Evolutionary conservation across 305 asterid species (phyloP).

Genomic region (Fraxinus xanthoxyloides): DNA sequence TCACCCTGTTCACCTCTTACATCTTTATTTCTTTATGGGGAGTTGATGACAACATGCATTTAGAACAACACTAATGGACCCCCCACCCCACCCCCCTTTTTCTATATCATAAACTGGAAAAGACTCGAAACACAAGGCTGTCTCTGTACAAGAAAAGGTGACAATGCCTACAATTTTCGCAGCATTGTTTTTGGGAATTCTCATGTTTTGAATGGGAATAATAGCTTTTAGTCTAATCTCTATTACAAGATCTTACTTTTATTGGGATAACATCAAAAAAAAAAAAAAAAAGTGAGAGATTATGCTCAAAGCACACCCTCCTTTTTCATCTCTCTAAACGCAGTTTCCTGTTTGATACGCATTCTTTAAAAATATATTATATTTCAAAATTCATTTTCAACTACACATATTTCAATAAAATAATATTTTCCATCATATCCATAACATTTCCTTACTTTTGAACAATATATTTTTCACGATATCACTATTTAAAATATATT

Average conservation of each 20-base stretch:
- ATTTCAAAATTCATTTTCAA: too few species aligned
- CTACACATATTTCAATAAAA: too few species aligned
- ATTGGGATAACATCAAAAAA: slow-evolving; percentile 31
- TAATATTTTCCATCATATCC: too few species aligned
- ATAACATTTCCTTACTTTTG: too few species aligned
- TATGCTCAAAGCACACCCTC: slow-evolving; percentile 49
- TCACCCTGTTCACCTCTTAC: background rate
- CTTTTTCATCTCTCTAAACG: slow-evolving; percentile 12
- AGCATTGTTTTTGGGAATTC: slow-evolving; percentile 26
- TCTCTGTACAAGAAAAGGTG: slow-evolving; percentile 48
- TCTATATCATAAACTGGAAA: slow-evolving; percentile 27
- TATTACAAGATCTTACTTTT: slow-evolving; percentile 8
- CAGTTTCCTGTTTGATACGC: too few species aligned
- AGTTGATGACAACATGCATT: slow-evolving; percentile 35
- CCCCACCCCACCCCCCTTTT: background rate
- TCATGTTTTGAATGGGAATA: too few species aligned
- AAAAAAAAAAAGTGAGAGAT: slow-evolving; percentile 28
- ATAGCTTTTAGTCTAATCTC: too few species aligned
- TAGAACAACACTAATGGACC: slow-evolving; percentile 23
- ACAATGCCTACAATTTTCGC: slow-evolving; percentile 35
- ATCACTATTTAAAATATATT: too few species aligned
- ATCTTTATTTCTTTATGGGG: background rate
- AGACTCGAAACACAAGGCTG: slow-evolving; percentile 50
- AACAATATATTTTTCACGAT: too few species aligned
- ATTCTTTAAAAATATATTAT: too few species aligned